Conservation (phyloP, 2,329 filamentous ascomycete species). For the Ophiostoma piceae region DNA sequence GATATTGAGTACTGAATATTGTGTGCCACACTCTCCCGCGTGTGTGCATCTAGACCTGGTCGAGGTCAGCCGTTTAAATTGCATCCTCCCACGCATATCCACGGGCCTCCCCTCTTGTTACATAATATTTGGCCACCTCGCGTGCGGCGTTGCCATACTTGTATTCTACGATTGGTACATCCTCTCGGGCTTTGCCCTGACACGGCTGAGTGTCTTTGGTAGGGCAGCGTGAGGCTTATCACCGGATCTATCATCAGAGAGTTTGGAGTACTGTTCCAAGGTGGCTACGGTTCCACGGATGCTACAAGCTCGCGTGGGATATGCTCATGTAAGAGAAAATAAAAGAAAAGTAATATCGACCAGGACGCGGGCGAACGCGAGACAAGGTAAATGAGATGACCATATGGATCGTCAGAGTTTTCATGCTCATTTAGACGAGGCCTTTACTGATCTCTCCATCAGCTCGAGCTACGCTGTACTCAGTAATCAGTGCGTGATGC, state of each 20-base stretch:
- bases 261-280: neutral
- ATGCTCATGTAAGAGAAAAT: neutral
- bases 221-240: neutral
- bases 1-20: no score
- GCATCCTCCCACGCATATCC: neutral
- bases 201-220: no score
- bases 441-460: neutral
- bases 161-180: neutral
- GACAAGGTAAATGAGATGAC: neutral
- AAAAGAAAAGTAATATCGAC: neutral
- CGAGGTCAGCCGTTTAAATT: neutral
- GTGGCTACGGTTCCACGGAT: neutral
- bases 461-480: neutral
- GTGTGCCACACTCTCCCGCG: neutral
- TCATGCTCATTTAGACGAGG: neutral
- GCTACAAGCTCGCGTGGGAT: neutral
- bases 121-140: neutral
- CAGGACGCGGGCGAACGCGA: conserved; percentile 1
- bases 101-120: neutral
- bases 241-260: neutral
- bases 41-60: neutral
- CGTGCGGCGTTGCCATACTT: neutral
- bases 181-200: no score
- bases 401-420: neutral
- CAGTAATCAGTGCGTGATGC: neutral